A percentile compares a stretch with the other conserved stretches of the same genome.
Conservation (phyloP, 2,329 filamentous ascomycete genomes). For the Epichloe glyceriae region DNA sequence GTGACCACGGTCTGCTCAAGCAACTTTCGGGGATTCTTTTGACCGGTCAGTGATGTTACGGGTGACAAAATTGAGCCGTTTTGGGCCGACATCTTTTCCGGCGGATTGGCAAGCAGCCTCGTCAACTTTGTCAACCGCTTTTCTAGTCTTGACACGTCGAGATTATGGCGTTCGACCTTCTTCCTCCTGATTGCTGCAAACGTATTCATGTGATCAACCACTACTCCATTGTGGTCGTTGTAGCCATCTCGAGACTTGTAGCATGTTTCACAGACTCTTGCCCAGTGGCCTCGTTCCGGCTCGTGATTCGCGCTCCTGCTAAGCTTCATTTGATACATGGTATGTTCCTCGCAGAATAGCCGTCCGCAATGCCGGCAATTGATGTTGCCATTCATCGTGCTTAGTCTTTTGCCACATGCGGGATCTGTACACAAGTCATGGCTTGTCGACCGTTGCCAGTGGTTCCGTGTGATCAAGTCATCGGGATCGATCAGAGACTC, state of each 20-base stretch:
- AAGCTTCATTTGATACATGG: slow-evolving; percentile 99
- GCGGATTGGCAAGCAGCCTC: slow-evolving; percentile 63
- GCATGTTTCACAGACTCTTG: slow-evolving; percentile 94
- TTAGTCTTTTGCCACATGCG: slow-evolving; percentile 66
- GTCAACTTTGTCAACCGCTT: slow-evolving; percentile 87
- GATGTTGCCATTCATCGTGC: slow-evolving; percentile 67
- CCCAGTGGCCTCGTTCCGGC: slow-evolving; percentile 83
- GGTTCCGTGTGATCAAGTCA: slow-evolving; percentile 71
- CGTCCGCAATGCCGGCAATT: slow-evolving; percentile 91
- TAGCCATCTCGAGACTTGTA: slow-evolving; percentile 95
- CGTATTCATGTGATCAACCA: slow-evolving; percentile 56
- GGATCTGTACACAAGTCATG: slow-evolving; percentile 81
- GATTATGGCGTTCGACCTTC: slow-evolving; percentile 68
- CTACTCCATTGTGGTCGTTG: slow-evolving; percentile 68
- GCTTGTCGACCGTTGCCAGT: slow-evolving; percentile 72
- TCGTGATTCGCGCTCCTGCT: slow-evolving; percentile 83
- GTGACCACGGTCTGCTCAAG: slow-evolving; percentile 87
- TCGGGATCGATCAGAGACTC: slow-evolving; percentile 58
- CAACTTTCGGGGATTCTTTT: slow-evolving; percentile 63
- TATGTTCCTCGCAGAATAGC: slow-evolving; percentile 93
- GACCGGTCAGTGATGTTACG: slow-evolving; percentile 48
- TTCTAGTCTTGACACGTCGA: slow-evolving; percentile 82
- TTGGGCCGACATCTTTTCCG: slow-evolving; percentile 45
- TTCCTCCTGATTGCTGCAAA: slow-evolving; percentile 63
- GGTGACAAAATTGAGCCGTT: slow-evolving; percentile 44